Evolutionary conservation across 1,284 basidiomycete genomes (phyloP), one percentile per base, ranked within the genome.

Genomic region (Irpex sp.): DNA sequence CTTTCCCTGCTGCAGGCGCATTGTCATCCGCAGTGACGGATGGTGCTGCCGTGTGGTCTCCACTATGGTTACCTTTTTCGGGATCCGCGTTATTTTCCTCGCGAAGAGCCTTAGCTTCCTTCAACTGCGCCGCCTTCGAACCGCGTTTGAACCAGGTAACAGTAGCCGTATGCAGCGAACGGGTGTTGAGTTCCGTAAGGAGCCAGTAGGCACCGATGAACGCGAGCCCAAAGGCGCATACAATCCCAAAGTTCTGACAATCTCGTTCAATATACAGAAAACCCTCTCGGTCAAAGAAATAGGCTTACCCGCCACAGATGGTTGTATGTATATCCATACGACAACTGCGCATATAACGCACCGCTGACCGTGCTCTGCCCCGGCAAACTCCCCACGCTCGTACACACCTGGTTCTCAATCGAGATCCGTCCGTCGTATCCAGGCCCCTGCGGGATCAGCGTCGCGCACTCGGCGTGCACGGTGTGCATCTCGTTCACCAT

Each of bases 221-320:
- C 58, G 71, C 75, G 58, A 82, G n/a, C 60, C 80, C 75, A 69
- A 85, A 87, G 0, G 69, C 81, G 57, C 83, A 62, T 58, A 84
- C 67, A 58, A 87, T 81, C 45, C 84, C 86, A 63, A 82, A 78
- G 69, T 86, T 83, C 82, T 81, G 16, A 8, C 6, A 19, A 14
- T 1, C 69, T 67, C 48, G 10, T 19, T 8, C 45, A 57, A 36
- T 42, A 35, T 59, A 51, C 36, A 37, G n/a, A 49, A n/a, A 6
- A 2, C 28, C 33, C 16, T 9, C 4, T 28, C 19, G 21, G n/a
- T 4, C 18, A 8, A 28, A 49, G 7, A 18, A 33, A 35, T 14
- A 21, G 0, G 78, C 83, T 62, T 65, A 87, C 86, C 72, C 80
- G 79, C 91, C 91, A 94, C 7, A 88, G 71, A 68, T 93, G 76